These are phyloP conservation scores for Leccinum broughii DNA, from an alignment of 768 basidiomycete species.

Conservation along the genomic window DNA sequence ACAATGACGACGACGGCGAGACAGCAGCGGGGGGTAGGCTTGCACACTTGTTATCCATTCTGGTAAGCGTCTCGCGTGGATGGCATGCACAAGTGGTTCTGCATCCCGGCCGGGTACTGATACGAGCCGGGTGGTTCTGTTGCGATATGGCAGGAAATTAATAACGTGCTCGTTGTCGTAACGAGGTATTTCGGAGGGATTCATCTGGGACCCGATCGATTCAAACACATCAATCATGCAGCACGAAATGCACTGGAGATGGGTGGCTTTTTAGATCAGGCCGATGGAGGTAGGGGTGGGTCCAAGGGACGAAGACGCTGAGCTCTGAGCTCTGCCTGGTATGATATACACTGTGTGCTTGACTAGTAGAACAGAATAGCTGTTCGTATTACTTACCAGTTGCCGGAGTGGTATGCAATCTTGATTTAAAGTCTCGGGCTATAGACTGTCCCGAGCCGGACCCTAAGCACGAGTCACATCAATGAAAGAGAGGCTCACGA, in stretches of 20 bases:
- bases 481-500: background rate
- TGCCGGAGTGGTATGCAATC: too few species aligned
- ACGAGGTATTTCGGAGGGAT: conserved; percentile 94
- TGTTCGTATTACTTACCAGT: too few species aligned
- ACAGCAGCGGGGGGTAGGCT: conserved; percentile 88
- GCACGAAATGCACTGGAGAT: conserved; percentile 87
- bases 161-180: conserved; percentile 86
- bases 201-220: conserved; percentile 85
- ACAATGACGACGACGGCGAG: conserved; percentile 94
- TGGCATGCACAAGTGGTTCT: background rate
- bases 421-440: too few species aligned
- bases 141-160: conserved; percentile 58
- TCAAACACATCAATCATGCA: conserved; percentile 94
- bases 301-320: conserved; percentile 32
- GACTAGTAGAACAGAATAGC: background rate
- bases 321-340: background rate
- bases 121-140: background rate
- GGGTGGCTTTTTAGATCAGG: conserved; percentile 78
- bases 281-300: conserved; percentile 30
- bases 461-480: too few species aligned
- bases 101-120: background rate
- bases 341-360: background rate
- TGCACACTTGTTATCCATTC: conserved; percentile 86
- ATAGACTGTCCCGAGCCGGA: too few species aligned
- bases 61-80: conserved; percentile 46